Base-by-base conservation (phyloP, 805 yeast genomes). In the Schwanniomyces polymorphus region DNA sequence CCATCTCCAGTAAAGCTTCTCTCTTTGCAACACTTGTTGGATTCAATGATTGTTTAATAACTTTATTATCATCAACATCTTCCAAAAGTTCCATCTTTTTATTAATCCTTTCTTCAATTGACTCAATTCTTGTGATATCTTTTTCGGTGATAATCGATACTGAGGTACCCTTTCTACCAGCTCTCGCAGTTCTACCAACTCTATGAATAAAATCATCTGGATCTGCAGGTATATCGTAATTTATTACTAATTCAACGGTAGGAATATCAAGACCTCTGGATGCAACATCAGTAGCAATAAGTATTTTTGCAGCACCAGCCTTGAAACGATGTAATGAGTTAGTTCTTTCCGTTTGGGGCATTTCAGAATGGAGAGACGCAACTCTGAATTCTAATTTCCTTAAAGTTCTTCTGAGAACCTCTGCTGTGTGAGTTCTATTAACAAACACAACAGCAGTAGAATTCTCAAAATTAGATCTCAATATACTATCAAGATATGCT, bases 181-280 rank as follows among this genome's bases (percentile, higher is more conserved):
- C 98, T 79, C 99, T 87, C 8, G 98, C 99, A 10, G 99, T 92
- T 81, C 99, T 88, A 73, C 99, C 99, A 9, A 92, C 96, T 66
- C 99, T 78, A 69, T 94, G 99, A 45, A 94, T 91, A 59, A 89
- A 94, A 53, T 94, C 97, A 60, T 94, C 97, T 3, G 98, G 88
- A 61, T 94, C 97, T 0, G 94, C 91, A 5, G 99, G 99, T 21
- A 94, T 81, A 60, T 94, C 98, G 60, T 81, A 94, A 63, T 94
- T 94, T 23, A 94, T 70, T 23, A 94, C 98, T 56, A 94, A 74
- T 60, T 85, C 92, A 3, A 94, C 99, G 7, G 82, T 77, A 9
- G 98, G 99, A 47, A 94, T 94, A 77, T 94, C 99, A 54, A 94
- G 78, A 65, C 99, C 99, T 80, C 99, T 83, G 26, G 97, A 85